Evolutionary conservation across 2,329 filamentous ascomycete species (phyloP).

Genomic region (Leptosphaerulina australis): DNA sequence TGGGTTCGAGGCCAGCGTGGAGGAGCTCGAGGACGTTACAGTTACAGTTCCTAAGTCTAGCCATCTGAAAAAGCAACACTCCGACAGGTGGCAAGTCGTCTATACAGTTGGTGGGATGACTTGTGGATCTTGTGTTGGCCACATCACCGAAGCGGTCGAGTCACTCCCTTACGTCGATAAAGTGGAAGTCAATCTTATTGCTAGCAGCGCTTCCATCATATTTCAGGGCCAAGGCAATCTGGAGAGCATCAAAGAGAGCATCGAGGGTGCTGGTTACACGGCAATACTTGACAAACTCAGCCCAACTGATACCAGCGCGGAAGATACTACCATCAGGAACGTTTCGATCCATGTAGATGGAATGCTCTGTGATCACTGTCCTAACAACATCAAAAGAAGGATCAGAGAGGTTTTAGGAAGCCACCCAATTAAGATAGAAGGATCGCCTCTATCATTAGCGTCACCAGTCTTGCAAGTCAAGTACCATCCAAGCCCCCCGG

Average conservation of each 20-base stretch:
- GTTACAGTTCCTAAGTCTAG: not conserved
- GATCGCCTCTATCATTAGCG: slow-evolving; percentile 62
- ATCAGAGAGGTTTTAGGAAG: slow-evolving; percentile 58
- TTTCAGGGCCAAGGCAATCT: slow-evolving; percentile 57
- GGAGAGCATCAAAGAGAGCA: slow-evolving; percentile 54
- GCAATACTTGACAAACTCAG: slow-evolving; percentile 47
- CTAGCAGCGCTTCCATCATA: slow-evolving; percentile 57
- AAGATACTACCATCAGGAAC: slow-evolving; percentile 33
- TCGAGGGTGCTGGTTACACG: slow-evolving; percentile 57
- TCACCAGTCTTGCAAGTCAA: slow-evolving; percentile 70
- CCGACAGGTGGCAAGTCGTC: slow-evolving; percentile 49
- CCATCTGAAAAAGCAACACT: slow-evolving; percentile 6
- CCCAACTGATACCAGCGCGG: slow-evolving; percentile 19
- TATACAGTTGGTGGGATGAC: slow-evolving; percentile 64
- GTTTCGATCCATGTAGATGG: slow-evolving; percentile 49
- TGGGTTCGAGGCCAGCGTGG: slow-evolving; percentile 51
- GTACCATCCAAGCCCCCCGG: slow-evolving; percentile 71
- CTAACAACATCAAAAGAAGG: slow-evolving; percentile 58
- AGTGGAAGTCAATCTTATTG: slow-evolving; percentile 59
- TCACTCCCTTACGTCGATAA: slow-evolving; percentile 54
- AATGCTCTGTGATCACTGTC: slow-evolving; percentile 57
- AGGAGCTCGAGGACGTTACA: slow-evolving; percentile 37
- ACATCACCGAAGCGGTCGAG: slow-evolving; percentile 56
- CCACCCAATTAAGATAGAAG: slow-evolving; percentile 58
- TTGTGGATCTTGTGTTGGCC: slow-evolving; percentile 61